Conservation (phyloP, 2,329 filamentous ascomycete species). For the Malbranchea zuffiana region DNA sequence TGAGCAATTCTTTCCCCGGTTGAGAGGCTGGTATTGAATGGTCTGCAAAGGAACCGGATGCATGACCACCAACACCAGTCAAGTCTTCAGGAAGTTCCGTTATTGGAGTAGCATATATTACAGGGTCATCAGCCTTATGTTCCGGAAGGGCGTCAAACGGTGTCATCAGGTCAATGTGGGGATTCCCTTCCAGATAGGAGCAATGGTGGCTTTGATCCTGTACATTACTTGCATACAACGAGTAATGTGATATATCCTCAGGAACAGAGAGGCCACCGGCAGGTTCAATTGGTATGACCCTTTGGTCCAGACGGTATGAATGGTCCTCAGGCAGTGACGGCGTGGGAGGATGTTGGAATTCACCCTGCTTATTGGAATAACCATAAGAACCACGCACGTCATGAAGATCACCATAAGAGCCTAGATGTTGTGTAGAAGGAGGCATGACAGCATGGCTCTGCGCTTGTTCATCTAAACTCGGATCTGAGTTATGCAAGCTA, state of each 20-base stretch:
- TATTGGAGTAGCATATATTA: not conserved
- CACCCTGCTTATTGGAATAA: not conserved
- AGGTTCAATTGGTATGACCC: not conserved
- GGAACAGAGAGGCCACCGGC: not conserved
- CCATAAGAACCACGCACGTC: not conserved
- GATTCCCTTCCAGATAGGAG: not conserved
- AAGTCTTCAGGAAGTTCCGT: constrained; percentile 17
- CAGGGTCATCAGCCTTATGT: not conserved
- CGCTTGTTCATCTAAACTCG: constrained; percentile 7
- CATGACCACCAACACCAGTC: constrained; percentile 19
- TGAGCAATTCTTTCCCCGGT: constrained; percentile 4
- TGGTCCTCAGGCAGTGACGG: constrained; percentile 3
- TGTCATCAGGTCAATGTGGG: not conserved
- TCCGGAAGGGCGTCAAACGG: constrained; percentile 1
- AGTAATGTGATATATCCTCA: constrained; percentile 2
- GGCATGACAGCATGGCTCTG: not conserved
- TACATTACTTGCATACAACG: not conserved
- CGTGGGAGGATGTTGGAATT: not conserved
- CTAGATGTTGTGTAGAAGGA: not conserved
- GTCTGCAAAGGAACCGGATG: constrained; percentile 10
- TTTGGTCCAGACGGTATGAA: constrained; percentile 3
- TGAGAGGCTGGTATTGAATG: not conserved
- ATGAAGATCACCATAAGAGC: not conserved
- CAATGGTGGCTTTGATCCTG: not conserved
- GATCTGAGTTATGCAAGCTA: constrained; percentile 12